Percentiles rank a stretch among this genome's conserved stretches.
Conservation (phyloP, 805 yeast genomes). For the Candida montana region DNA sequence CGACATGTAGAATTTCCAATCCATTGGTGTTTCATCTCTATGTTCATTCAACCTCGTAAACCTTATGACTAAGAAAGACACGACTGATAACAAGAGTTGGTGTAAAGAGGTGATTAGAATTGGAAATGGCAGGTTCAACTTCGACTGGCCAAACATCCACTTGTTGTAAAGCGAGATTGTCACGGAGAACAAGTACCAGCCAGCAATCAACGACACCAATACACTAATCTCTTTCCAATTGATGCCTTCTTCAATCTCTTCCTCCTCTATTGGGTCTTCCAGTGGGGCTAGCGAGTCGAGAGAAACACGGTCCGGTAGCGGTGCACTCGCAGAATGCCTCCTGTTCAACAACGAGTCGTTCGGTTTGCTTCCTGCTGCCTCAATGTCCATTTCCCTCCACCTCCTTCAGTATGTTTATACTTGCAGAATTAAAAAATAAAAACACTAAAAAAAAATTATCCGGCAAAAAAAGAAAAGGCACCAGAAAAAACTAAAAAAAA, state of each 20-base stretch:
- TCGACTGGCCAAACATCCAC: conserved; percentile 88
- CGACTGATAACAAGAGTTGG: conserved; percentile 62
- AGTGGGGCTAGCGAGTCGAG: not conserved
- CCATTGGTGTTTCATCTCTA: conserved; percentile 8
- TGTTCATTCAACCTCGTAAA: conserved; percentile 7
- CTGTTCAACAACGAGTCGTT: not conserved
- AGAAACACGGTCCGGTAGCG: not conserved
- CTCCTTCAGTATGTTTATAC: too few relatives aligned
- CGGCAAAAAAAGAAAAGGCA: too few relatives aligned
- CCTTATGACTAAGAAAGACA: conserved; percentile 30
- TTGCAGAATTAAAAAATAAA: too few relatives aligned
- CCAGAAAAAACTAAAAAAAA: too few relatives aligned
- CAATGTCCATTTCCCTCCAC: not conserved
- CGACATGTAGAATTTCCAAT: conserved; percentile 37
- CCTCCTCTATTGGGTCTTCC: not conserved
- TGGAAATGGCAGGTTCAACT: conserved; percentile 77
- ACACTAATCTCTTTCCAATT: not conserved
- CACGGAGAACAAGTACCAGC: conserved; percentile 71
- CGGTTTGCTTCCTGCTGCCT: not conserved
- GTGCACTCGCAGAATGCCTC: not conserved
- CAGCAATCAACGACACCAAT: conserved; percentile 26
- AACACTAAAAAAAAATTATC: too few relatives aligned
- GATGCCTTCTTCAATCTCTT: not conserved
- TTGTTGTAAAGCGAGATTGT: conserved; percentile 80
- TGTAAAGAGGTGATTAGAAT: conserved; percentile 80